These are phyloP conservation scores for Thinopyrum elongatum DNA, from an alignment of 176 grass and related monocot genomes.

Conservation along the genomic window DNA sequence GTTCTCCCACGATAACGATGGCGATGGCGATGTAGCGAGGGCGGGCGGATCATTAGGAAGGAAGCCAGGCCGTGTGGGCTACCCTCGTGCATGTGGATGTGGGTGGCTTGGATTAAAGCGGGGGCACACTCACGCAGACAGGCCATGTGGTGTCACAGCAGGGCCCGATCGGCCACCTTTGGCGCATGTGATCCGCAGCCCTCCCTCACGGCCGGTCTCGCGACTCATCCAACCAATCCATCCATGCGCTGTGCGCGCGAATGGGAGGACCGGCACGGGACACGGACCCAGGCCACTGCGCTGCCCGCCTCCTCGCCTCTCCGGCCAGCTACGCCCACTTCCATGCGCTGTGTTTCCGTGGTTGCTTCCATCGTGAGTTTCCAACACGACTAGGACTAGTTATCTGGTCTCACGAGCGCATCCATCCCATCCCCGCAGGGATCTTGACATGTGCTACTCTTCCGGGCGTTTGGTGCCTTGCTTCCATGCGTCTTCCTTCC, in stretches of 20 bases:
- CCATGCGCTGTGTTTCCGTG: not conserved
- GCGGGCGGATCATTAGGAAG: constrained; percentile 14
- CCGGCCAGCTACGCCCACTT: not conserved
- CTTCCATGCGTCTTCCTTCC: not conserved
- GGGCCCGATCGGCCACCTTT: not conserved
- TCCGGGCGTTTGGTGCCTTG: not conserved
- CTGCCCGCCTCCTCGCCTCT: not conserved
- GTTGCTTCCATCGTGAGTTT: not conserved
- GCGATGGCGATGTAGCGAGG: not conserved
- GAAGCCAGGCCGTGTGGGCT: constrained; percentile 37
- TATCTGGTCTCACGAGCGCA: not conserved
- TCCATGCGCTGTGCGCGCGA: constrained; percentile 17
- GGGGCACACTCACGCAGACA: constrained; percentile 4
- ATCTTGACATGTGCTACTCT: constrained; percentile 41
- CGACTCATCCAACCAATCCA: not conserved
- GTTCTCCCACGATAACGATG: not conserved
- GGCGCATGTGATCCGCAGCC: constrained; percentile 35
- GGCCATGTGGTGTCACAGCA: constrained; percentile 38
- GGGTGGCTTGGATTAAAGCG: constrained; percentile 21
- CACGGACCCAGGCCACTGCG: constrained; percentile 13
- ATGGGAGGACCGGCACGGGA: not conserved
- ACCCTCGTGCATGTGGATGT: constrained; percentile 26
- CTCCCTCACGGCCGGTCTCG: not conserved
- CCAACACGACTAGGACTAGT: not conserved
- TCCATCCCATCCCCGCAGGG: constrained; percentile 17